Base-by-base conservation (phyloP, 2,329 filamentous ascomycete species). In the Epichloe typhina region DNA sequence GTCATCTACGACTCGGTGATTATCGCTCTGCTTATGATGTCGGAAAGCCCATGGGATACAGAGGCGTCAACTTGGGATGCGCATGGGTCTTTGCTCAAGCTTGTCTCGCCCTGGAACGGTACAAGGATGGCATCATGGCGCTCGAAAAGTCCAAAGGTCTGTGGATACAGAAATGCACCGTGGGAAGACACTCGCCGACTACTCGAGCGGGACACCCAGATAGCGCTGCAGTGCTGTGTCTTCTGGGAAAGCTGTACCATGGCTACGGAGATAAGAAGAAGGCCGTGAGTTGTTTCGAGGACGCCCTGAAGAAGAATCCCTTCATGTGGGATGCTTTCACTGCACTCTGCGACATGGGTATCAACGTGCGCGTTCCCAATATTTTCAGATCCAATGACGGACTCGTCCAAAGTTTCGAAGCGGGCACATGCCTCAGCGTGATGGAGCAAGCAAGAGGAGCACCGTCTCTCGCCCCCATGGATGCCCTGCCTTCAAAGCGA, bases 271-370 rank as follows among this genome's bases (percentile, higher is more conserved):
- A 87, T 60, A 86, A 86, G 61, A 85, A 85, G 58, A 89, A 87
- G 66, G 90, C 93, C 7, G 82, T 91, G 15, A 79, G 86, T 57
- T 88, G 81, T 65, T 97, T 93, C 63, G 88, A 95, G 57, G 88
- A 94, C 53, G 82, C 90, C 5, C 71, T 98, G 59, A 94, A 90
- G 68, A 67, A 83, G 50, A 98, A 97, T 61, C 90, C 93, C 1
- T 91, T 97, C 67, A 93, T 95, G 79, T 98, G 93, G 93, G 93
- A 98, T 72, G 90, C 91, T 0, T 97, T 97, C 61, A 82, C 84
- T 21, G 84, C 81, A 15, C 76, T 98, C 7, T 95, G 90, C 64
- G 89, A 96, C 62, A 87, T 80, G 82, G 87, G 88, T 4, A 84
- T 88, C 43, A 83, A 82, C 57, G 76, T 97, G 50, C 82, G 86